A percentile compares a stretch with the other conserved stretches of the same genome.
Conservation (phyloP, 495 filamentous ascomycete genomes). For the Parathielavia appendiculata region DNA sequence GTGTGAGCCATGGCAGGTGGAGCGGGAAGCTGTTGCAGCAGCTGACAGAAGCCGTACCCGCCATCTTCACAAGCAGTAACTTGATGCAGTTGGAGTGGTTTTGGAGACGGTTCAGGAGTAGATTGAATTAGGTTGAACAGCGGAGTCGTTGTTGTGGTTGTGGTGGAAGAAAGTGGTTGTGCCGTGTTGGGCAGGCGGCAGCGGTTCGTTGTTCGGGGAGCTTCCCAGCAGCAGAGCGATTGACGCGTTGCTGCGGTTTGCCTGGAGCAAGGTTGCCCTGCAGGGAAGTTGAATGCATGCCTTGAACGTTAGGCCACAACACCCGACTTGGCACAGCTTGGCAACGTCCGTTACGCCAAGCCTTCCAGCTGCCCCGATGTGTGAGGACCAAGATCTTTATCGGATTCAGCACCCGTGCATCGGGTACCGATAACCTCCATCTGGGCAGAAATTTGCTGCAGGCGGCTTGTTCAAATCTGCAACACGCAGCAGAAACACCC, state of each 20-base stretch:
- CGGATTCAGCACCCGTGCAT: constrained; percentile 18
- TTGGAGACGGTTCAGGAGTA: background rate
- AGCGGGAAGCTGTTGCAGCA: constrained; percentile 25
- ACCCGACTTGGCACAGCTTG: no score
- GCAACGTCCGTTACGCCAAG: background rate
- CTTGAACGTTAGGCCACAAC: constrained; percentile 19
- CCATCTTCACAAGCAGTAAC: constrained; percentile 38
- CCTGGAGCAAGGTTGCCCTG: constrained; percentile 34
- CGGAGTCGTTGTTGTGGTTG: constrained; percentile 1
- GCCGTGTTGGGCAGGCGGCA: constrained; percentile 22
- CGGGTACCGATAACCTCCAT: constrained; percentile 29
- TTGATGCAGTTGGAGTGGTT: constrained; percentile 8
- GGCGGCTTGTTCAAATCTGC: constrained; percentile 17
- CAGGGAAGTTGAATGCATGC: constrained; percentile 15
- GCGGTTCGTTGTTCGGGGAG: constrained; percentile 32
- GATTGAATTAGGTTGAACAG: background rate
- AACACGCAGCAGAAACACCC: constrained; percentile 24
- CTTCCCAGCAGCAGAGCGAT: constrained; percentile 19
- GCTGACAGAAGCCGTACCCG: constrained; percentile 34
- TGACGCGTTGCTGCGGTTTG: constrained; percentile 41
- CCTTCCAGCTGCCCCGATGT: background rate
- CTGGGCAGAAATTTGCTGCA: constrained; percentile 36
- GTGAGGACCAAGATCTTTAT: constrained; percentile 28
- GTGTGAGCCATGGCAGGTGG: constrained; percentile 27
- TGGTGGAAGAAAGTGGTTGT: background rate